Evolutionary conservation across 805 yeast genomes (phyloP).

Genomic region (Lipomyces starkeyi): DNA sequence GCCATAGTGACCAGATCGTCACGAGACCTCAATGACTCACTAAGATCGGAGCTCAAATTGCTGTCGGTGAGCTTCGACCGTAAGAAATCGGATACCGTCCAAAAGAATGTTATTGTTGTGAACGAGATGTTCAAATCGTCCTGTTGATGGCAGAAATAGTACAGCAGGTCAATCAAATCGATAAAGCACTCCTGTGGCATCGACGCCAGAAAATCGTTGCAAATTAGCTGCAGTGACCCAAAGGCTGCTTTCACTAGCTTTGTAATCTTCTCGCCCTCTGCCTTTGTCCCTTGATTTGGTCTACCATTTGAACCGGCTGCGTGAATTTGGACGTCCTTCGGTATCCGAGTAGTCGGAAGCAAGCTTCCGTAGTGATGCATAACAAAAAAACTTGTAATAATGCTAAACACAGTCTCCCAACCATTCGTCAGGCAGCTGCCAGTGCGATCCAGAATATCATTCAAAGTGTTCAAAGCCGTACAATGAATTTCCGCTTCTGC

Average conservation of each 20-base stretch:
- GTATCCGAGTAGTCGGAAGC: slow-evolving; percentile 28
- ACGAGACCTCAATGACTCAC: slow-evolving; percentile 25
- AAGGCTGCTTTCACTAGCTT: slow-evolving; percentile 59
- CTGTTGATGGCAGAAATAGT: slow-evolving; percentile 71
- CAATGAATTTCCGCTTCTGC: slow-evolving; percentile 73
- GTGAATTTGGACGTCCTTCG: slow-evolving; percentile 14
- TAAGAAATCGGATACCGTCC: slow-evolving; percentile 85
- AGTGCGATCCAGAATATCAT: slow-evolving; percentile 75
- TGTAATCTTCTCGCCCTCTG: slow-evolving; percentile 27
- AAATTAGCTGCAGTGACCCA: slow-evolving; percentile 78
- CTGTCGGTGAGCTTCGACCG: slow-evolving; percentile 44
- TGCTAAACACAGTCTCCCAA: slow-evolving; percentile 75
- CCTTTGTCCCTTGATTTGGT: slow-evolving; percentile 8
- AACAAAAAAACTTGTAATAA: slow-evolving; percentile 47
- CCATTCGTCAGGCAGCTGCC: slow-evolving; percentile 67
- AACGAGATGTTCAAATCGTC: slow-evolving; percentile 85
- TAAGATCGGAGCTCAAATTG: slow-evolving; percentile 30
- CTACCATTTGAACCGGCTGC: neutral
- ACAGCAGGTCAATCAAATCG: slow-evolving; percentile 71
- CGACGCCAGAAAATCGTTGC: slow-evolving; percentile 81
- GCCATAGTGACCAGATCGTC: slow-evolving; percentile 24
- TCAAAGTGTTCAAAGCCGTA: slow-evolving; percentile 65
- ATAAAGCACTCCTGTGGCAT: slow-evolving; percentile 71
- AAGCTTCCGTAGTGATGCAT: slow-evolving; percentile 34
- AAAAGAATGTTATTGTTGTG: slow-evolving; percentile 87